Evolutionary conservation across 176 grass and related monocot genomes (phyloP).

Genomic region (Aegilops bicornis): DNA sequence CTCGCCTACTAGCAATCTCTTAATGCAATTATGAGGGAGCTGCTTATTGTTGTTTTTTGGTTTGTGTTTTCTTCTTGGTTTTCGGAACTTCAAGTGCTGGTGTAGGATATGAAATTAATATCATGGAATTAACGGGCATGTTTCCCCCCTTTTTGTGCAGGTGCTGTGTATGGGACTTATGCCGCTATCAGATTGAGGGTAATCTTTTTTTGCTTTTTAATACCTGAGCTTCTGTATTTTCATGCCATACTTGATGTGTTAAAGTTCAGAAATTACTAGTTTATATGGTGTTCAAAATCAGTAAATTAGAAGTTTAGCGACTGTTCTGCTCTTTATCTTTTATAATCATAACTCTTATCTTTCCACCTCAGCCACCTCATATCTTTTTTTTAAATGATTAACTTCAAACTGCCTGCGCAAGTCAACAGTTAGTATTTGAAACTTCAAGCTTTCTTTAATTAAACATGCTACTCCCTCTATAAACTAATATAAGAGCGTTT

Average conservation of each 20-base stretch:
- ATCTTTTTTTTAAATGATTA: not conserved
- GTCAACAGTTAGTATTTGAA: not conserved
- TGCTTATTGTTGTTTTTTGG: not conserved
- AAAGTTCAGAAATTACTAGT: not conserved
- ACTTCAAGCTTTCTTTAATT: not conserved
- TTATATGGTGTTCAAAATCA: not conserved
- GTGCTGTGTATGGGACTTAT: conserved; percentile 93
- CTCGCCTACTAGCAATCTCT: not conserved
- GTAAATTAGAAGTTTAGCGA: not conserved
- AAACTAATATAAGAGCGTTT: too few relatives aligned
- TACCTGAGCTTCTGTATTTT: too few relatives aligned
- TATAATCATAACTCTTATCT: not conserved
- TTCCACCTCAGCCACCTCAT: not conserved
- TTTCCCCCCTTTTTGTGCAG: conserved; percentile 31
- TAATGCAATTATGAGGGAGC: not conserved
- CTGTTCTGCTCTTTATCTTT: not conserved
- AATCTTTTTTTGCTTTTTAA: not conserved
- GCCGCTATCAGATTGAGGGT: conserved; percentile 94
- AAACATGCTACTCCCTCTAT: not conserved
- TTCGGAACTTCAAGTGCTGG: not conserved
- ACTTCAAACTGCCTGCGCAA: not conserved
- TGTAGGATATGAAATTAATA: not conserved
- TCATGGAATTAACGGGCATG: not conserved
- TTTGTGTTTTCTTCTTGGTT: not conserved
- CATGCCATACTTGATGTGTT: not conserved